Evolutionary conservation across 2,329 filamentous ascomycete genomes (phyloP).

Genomic region (Aureobasidium subglaciale): DNA sequence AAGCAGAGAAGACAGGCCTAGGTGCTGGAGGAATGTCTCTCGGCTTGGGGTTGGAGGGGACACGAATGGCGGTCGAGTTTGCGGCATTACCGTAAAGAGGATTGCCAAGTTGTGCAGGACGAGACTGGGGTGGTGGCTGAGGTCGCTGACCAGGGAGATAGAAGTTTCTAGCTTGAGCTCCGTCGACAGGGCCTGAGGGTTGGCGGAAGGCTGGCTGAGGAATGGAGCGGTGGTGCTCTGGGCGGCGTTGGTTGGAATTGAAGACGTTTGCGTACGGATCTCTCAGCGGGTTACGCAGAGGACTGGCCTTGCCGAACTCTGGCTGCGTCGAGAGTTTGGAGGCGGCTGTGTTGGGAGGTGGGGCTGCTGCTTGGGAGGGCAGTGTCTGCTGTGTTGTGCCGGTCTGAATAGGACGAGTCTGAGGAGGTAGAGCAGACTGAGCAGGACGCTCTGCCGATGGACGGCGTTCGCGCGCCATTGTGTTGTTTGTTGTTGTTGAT

Average conservation of each 20-base stretch:
- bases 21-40: slow-evolving; percentile 45
- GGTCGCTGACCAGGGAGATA: slow-evolving; percentile 23
- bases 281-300: slow-evolving; percentile 43
- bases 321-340: slow-evolving; percentile 23
- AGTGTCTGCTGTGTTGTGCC: background rate
- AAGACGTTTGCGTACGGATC: slow-evolving; percentile 38
- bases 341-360: background rate
- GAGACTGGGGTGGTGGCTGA: background rate
- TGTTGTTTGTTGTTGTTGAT: slow-evolving; percentile 18
- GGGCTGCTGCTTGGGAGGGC: slow-evolving; percentile 19
- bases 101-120: slow-evolving; percentile 6
- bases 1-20: slow-evolving; percentile 47
- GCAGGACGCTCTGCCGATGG: slow-evolving; percentile 24
- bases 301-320: slow-evolving; percentile 54
- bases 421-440: slow-evolving; percentile 19
- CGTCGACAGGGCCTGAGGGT: background rate
- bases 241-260: slow-evolving; percentile 36
- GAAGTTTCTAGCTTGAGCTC: slow-evolving; percentile 18
- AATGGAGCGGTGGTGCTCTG: slow-evolving; percentile 16
- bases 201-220: slow-evolving; percentile 12
- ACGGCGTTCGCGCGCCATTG: slow-evolving; percentile 48
- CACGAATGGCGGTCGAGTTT: slow-evolving; percentile 30
- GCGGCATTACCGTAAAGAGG: slow-evolving; percentile 7
- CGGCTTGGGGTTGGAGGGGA: slow-evolving; percentile 41
- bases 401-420: background rate